Evolutionary conservation across 352 stramenopile genomes (phyloP), one percentile per base, ranked within the genome.

Genomic region (Paralagenidium karlingii): DNA sequence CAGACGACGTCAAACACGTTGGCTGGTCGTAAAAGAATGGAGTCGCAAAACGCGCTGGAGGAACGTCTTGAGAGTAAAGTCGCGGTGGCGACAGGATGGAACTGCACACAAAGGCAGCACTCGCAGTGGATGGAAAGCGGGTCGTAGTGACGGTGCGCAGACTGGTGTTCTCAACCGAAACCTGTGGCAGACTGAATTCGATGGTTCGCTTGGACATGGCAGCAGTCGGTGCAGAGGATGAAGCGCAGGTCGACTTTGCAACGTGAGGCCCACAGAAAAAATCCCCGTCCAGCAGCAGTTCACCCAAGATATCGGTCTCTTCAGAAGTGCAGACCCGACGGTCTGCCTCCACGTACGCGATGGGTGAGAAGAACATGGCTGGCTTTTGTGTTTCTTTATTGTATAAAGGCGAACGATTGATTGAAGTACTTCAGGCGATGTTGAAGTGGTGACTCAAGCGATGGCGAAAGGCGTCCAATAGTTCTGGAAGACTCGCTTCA

Each of bases 1-100:
- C n/a, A n/a, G n/a, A n/a, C n/a, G n/a, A n/a, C n/a, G n/a, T n/a
- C n/a, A n/a, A n/a, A n/a, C n/a, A n/a, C n/a, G n/a, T n/a, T n/a
- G n/a, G n/a, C n/a, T n/a, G n/a, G n/a, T 86, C 73, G n/a, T 79
- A 51, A 38, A 79, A 82, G 40, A 86, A 86, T 12, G 68, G 67
- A 10, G 66, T 55, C 2, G 63, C 64, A 8, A 82, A 38, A 21
- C 67, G 63, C n/a, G n/a, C n/a, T n/a, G n/a, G n/a, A 19, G 57
- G 62, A 51, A 83, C 82, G 30, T 86, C 73, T 29, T 86, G 73
- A 39, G 79, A 73, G 49, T 83, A 83, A 18, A 83, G 64, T 5
- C 68, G 61, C 8, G 73, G 73, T 21, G 73, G 73, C 11, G 73
- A 86, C 26, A 86, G 65, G 36, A 86, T 83, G 8, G 68, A 54